Evolutionary conservation across 2,329 filamentous ascomycete species (phyloP).

Genomic region (Cladobotryum protrusum): DNA sequence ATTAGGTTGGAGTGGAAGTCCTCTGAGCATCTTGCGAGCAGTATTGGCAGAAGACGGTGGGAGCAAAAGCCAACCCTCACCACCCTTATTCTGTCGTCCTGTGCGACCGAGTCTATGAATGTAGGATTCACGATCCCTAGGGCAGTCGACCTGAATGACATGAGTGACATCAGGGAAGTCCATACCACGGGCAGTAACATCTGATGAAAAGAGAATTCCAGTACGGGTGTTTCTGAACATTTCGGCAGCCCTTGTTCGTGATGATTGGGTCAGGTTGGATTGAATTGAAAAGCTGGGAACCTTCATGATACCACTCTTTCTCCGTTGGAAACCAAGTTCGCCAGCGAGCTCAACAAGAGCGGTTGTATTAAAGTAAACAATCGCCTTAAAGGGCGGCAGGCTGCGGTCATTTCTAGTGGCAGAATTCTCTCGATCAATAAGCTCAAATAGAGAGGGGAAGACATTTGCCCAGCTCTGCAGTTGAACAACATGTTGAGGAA

Average conservation of each 20-base stretch:
- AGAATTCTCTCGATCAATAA: slow-evolving; percentile 56
- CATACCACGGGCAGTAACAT: slow-evolving; percentile 77
- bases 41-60: slow-evolving; percentile 45
- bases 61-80: slow-evolving; percentile 64
- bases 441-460: slow-evolving; percentile 70
- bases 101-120: slow-evolving; percentile 75
- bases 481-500: slow-evolving; percentile 72
- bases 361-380: slow-evolving; percentile 83
- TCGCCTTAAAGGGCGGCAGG: slow-evolving; percentile 78
- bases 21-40: slow-evolving; percentile 46
- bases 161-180: slow-evolving; percentile 78
- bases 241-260: slow-evolving; percentile 65
- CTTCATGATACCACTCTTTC: slow-evolving; percentile 33
- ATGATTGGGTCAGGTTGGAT: slow-evolving; percentile 63
- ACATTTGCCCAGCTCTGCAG: slow-evolving; percentile 67
- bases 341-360: slow-evolving; percentile 61
- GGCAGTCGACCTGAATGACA: slow-evolving; percentile 65
- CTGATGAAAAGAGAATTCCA: slow-evolving; percentile 68
- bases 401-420: slow-evolving; percentile 34
- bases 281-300: slow-evolving; percentile 58
- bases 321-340: slow-evolving; percentile 41
- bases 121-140: slow-evolving; percentile 61
- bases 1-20: slow-evolving; percentile 56
- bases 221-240: slow-evolving; percentile 59
- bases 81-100: slow-evolving; percentile 66